Evolutionary conservation across 257 asterid genomes (phyloP), one percentile per base, ranked within the genome.

Genomic region (Forsythia viridissima): DNA sequence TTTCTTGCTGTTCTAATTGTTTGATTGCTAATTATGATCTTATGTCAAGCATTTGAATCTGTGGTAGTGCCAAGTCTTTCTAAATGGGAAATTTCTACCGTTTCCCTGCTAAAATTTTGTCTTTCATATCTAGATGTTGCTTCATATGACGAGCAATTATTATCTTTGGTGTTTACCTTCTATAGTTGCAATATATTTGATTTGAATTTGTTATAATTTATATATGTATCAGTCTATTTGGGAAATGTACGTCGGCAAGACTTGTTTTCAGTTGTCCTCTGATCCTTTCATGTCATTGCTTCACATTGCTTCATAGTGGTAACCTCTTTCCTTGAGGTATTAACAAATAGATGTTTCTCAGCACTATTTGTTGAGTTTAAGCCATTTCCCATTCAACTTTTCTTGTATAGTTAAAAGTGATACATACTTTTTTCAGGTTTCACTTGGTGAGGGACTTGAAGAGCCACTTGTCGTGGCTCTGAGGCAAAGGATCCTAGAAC

Each of bases 391-490:
- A 8, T 11, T 46, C 15, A 46, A 8, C 12, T 42, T 38, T 7
- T 11, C 3, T 67, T 73, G 66, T 37, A 63, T 3, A 77, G 72
- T 38, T 61, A 7, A 57, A 76, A 48, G 38, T 72, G 18, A 55
- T 57, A 40, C 41, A 76, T 71, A 75, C 70, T 71, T 76, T 30
- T 77, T 61, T 71, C 91, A 94, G 98, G 84, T 92, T 84, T 85
- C 84, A 71, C 66, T 80, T 8, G 92, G 77, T 38, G 86, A 86
- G 78, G 78, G 63, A 71, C 88, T 93, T 65, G 97, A 90, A 70
- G 87, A 82, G 82, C 94, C 96, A 69, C 96, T 96, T 78, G 81
- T 93, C 13, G 75, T 74, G 83, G 97, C 94, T 10, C 77, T 96
- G 81, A 87, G 87, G 81, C 88, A 85, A 81, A 88, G 93, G 84